Evolutionary conservation across 176 grass and related monocot genomes (phyloP), one percentile per base, ranked within the genome.

Genomic region (Oryza officinalis): DNA sequence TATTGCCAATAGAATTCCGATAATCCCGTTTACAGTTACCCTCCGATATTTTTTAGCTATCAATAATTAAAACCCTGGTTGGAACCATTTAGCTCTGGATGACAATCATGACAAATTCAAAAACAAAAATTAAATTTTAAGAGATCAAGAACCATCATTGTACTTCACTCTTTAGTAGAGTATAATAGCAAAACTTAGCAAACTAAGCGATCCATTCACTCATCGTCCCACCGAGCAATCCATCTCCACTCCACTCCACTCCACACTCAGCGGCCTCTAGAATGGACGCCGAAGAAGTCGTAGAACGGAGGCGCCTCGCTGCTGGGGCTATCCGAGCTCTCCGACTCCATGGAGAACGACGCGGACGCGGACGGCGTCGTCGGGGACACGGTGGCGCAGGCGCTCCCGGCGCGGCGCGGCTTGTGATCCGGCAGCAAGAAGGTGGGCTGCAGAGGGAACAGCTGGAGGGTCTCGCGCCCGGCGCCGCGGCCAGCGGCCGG

Each of bases 371-470:
- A 23, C 63, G 40, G 8, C 22, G 68, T 7, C 23, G 84, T 45
- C 40, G 17, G 23, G n/a, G 77, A 25, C 8, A 25, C 52, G 52
- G 52, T 6, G 52, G 57, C 8, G 57, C n/a, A 61, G 67, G 63
- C 32, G 17, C 35, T 50, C 27, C 5, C 31, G 9, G 47, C 5
- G 8, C 65, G 75, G 38, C 18, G 63, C 5, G 69, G 37, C 66
- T 84, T 81, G 27, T 78, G 73, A 22, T 85, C 71, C 4, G 49
- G 50, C 71, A 73, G 63, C 31, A 57, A 18, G 33, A 70, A 90
- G 70, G 79, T 86, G 25, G 88, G 86, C 65, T 81, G 76, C 37
- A 91, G 67, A 11, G 92, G 92, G 83, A 94, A 94, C 32, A 94
- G 83, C 60, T 90, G 71, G 17, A 94, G 79, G 1, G 86, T 88